These are phyloP conservation scores for Bonia amplexicaulis DNA, from an alignment of 176 grass and related monocot species.

Conservation along the genomic window DNA sequence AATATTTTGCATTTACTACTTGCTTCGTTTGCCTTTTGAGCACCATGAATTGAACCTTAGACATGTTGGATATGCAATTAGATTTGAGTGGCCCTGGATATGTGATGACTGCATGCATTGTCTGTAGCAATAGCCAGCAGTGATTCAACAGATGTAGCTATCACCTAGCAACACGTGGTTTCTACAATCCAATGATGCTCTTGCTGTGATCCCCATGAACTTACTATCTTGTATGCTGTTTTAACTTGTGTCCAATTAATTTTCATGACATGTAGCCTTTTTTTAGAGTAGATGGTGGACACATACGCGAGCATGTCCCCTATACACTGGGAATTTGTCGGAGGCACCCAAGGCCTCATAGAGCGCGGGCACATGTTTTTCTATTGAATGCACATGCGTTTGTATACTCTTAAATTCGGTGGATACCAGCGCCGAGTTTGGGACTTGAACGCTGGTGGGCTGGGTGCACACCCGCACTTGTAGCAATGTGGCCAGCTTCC, in stretches of 20 bases:
- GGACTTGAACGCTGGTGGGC: no score
- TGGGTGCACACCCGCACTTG: no score
- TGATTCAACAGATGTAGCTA: neutral
- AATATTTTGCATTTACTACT: conserved; percentile 6
- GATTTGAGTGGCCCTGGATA: neutral
- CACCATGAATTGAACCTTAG: neutral
- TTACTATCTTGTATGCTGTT: neutral
- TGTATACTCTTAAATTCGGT: no score
- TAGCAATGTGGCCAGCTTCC: no score
- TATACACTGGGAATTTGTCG: no score
- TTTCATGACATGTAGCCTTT: neutral
- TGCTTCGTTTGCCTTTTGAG: neutral
- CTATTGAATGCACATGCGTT: no score
- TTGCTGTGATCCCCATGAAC: neutral
- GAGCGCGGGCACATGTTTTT: no score
- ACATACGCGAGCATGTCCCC: no score
- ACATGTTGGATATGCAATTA: neutral
- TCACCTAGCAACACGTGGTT: neutral
- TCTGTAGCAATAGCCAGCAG: neutral
- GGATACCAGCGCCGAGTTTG: no score
- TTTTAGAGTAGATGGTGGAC: no score
- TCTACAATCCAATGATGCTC: neutral
- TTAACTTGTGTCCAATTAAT: neutral
- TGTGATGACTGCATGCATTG: neutral
- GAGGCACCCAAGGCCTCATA: no score